Percentiles rank a stretch among this genome's conserved stretches.
phyloP scores from a whole-genome alignment of 495 filamentous ascomycete species.

The Trichoderma gamsii region DNA sequence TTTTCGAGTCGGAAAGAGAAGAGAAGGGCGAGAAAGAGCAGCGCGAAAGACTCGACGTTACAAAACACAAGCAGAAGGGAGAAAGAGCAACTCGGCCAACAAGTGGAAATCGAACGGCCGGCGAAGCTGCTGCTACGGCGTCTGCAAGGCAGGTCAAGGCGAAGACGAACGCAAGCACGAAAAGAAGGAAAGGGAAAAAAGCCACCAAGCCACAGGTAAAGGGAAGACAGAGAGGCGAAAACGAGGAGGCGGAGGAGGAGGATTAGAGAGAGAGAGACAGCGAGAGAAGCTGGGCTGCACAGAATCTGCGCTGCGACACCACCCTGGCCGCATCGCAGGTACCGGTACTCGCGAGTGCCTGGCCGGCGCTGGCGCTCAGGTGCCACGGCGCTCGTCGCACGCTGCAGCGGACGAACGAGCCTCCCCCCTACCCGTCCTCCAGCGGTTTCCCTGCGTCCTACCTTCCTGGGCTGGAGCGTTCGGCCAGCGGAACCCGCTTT shows the following conservation, averaged over 20 bases:
- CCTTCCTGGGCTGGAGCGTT: neutral
- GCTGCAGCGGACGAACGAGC: neutral
- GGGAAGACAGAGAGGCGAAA: conserved; percentile 10
- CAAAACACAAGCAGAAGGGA: conserved; percentile 3
- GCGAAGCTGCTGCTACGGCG: conserved; percentile 6
- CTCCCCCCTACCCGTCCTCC: neutral
- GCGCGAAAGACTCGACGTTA: conserved; percentile 1
- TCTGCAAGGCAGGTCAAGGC: conserved; percentile 1
- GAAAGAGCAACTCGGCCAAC: neutral
- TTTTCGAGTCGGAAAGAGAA: neutral
- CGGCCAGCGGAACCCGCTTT: conserved; percentile 7
- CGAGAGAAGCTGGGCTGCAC: neutral
- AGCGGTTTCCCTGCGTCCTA: conserved; percentile 8
- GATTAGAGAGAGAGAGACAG: conserved; percentile 10
- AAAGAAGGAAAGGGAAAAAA: conserved; percentile 9
- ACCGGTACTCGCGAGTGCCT: neutral
- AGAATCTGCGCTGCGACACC: conserved; percentile 1
- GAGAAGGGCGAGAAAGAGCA: neutral
- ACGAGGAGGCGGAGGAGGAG: conserved; percentile 13
- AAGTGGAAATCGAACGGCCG: neutral
- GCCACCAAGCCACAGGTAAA: conserved; percentile 14
- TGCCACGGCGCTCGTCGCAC: neutral
- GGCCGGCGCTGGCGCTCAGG: neutral
- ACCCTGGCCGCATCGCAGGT: neutral
- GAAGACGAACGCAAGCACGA: conserved; percentile 3